Evolutionary conservation across 2,329 filamentous ascomycete genomes (phyloP).

Genomic region (Fusarium armeniacum): DNA sequence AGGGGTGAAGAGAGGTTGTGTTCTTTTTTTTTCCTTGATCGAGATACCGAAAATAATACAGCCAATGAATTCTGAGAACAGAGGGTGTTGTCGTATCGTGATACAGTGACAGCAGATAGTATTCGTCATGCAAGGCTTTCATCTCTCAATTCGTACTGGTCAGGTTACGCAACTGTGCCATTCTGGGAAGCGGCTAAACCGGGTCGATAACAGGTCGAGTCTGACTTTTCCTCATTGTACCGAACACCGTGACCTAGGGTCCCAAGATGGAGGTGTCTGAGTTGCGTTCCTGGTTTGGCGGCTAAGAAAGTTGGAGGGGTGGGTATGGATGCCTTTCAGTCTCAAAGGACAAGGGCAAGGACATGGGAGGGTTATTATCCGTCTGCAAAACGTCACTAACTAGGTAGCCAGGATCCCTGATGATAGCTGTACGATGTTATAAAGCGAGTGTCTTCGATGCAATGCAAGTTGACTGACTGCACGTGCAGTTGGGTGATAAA

Average conservation of each 20-base stretch:
- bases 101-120: background rate
- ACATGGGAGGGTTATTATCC: constrained; percentile 8
- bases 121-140: constrained; percentile 42
- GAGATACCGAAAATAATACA: constrained; percentile 13
- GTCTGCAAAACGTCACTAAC: constrained; percentile 26
- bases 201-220: constrained; percentile 20
- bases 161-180: constrained; percentile 25
- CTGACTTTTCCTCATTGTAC: constrained; percentile 35
- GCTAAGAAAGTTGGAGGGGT: constrained; percentile 27
- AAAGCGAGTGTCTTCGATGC: constrained; percentile 13
- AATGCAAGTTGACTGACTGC: constrained; percentile 2
- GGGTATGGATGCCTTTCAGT: background rate
- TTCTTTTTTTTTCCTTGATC: constrained; percentile 14
- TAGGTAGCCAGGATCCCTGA: constrained; percentile 4
- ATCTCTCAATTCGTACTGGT: constrained; percentile 16
- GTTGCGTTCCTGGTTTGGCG: constrained; percentile 34
- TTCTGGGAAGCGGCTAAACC: constrained; percentile 41
- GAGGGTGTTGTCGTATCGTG: constrained; percentile 25
- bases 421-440: constrained; percentile 14
- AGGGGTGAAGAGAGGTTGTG: constrained; percentile 10
- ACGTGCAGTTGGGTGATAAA: background rate
- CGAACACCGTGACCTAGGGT: constrained; percentile 24
- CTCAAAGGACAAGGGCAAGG: constrained; percentile 2
- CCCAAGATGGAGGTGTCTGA: constrained; percentile 32
- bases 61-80: background rate